A percentile compares a stretch with the other conserved stretches of the same genome.
Conservation (phyloP, 768 basidiomycete genomes). For the Candolleomyces eurysporus region DNA sequence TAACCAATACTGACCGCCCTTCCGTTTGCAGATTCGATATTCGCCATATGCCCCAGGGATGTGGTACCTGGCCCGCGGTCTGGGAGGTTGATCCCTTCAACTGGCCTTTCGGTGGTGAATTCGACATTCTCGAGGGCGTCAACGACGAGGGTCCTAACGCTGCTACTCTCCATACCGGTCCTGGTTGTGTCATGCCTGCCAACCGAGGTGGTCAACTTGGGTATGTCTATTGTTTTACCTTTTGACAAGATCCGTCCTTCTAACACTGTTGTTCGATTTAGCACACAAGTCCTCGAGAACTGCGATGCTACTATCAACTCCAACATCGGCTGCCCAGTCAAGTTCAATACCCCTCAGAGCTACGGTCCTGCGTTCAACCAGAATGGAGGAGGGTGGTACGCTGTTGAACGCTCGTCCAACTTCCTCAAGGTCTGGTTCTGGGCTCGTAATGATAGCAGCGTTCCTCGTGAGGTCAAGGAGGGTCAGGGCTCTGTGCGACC, state of each 20-base stretch:
- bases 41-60: slow-evolving; percentile 25
- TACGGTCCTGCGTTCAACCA: slow-evolving; percentile 59
- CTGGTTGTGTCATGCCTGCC: slow-evolving; percentile 24
- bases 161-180: slow-evolving; percentile 33
- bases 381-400: slow-evolving; percentile 62
- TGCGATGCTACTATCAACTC: slow-evolving; percentile 21
- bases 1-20: neutral
- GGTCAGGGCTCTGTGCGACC: slow-evolving; percentile 43
- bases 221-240: neutral
- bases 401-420: slow-evolving; percentile 52
- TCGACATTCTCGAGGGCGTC: slow-evolving; percentile 42
- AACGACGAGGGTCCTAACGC: slow-evolving; percentile 37
- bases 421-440: slow-evolving; percentile 76
- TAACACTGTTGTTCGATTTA: slow-evolving; percentile 12
- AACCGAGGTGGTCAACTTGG: slow-evolving; percentile 16
- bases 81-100: slow-evolving; percentile 48
- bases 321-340: slow-evolving; percentile 28
- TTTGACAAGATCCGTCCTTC: neutral
- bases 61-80: slow-evolving; percentile 47
- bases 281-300: slow-evolving; percentile 18
- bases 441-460: slow-evolving; percentile 46
- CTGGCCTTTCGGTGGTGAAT: slow-evolving; percentile 50
- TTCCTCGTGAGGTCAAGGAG: slow-evolving; percentile 47
- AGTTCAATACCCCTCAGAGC: slow-evolving; percentile 34
- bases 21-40: slow-evolving; percentile 29